Percentiles rank a stretch among this genome's conserved stretches.
Conservation (phyloP, 225 moss, liverwort and hornwort species). For the Physcomitrium patens region DNA sequence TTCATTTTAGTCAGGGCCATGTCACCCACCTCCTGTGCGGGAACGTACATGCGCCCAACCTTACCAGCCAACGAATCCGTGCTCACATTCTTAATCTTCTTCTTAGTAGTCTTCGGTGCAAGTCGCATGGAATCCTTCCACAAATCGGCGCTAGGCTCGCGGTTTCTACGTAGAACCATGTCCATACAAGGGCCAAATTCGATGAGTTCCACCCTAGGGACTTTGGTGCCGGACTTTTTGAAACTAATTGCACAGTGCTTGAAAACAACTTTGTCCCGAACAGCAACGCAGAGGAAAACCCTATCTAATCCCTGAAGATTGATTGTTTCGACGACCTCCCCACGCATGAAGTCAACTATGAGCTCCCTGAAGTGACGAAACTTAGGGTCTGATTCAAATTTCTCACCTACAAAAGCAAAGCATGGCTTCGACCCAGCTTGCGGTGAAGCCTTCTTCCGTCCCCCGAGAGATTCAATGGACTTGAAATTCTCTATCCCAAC, state of each 20-base stretch:
- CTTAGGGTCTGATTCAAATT: constrained; percentile 67
- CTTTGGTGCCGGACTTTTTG: constrained; percentile 62
- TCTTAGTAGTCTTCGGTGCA: constrained; percentile 67
- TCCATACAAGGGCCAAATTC: constrained; percentile 93
- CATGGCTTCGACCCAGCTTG: constrained; percentile 93
- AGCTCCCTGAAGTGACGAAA: constrained; percentile 85
- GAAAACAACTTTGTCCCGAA: constrained; percentile 66
- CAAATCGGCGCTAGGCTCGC: constrained; percentile 76
- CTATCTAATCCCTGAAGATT: constrained; percentile 83
- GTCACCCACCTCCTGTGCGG: constrained; percentile 81
- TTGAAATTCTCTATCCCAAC: constrained; percentile 83
- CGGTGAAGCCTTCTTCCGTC: constrained; percentile 79
- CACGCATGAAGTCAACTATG: constrained; percentile 91
- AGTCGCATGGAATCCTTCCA: constrained; percentile 73
- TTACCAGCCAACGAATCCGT: constrained; percentile 84
- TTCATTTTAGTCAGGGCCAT: constrained; percentile 75
- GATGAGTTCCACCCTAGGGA: constrained; percentile 67
- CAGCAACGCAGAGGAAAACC: constrained; percentile 73
- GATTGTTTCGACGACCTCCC: constrained; percentile 82
- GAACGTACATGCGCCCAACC: constrained; percentile 93
- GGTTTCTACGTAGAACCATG: constrained; percentile 67
- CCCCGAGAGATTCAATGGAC: constrained; percentile 77
- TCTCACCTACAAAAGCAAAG: constrained; percentile 85
- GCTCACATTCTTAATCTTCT: constrained; percentile 95
- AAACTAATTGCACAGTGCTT: constrained; percentile 81